Percentiles rank a stretch among this genome's conserved stretches.
Conservation (phyloP, 768 basidiomycete species). For the Boletus reticuloceps region DNA sequence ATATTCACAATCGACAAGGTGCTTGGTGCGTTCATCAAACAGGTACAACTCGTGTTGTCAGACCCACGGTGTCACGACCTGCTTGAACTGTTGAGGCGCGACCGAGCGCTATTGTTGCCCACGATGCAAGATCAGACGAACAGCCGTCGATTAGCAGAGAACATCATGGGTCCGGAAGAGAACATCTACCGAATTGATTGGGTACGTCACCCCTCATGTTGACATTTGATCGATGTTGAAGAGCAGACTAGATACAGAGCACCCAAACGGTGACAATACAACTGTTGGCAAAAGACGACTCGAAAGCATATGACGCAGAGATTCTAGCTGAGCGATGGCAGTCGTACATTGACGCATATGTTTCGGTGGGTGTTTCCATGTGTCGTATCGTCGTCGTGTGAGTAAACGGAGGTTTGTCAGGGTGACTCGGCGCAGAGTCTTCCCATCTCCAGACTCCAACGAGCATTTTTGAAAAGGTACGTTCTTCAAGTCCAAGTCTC, state of each 20-base stretch:
- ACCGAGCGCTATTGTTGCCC: conserved; percentile 54
- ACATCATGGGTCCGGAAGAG: conserved; percentile 70
- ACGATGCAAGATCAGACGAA: conserved; percentile 73
- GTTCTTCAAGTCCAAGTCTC: conserved; percentile 17
- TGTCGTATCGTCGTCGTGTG: not conserved
- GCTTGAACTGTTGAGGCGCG: conserved; percentile 66
- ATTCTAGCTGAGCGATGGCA: conserved; percentile 78
- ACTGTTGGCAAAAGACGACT: conserved; percentile 77
- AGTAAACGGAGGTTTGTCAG: conserved; percentile 33
- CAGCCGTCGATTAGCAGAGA: conserved; percentile 64
- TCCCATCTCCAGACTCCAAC: conserved; percentile 41
- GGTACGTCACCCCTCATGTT: conserved; percentile 41
- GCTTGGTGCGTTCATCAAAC: conserved; percentile 84
- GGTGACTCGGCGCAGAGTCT: conserved; percentile 57
- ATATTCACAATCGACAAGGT: conserved; percentile 95
- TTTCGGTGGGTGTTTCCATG: conserved; percentile 45
- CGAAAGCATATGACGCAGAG: conserved; percentile 71
- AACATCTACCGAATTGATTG: conserved; percentile 80
- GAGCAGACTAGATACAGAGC: conserved; percentile 52
- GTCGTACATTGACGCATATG: conserved; percentile 73
- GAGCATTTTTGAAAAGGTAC: conserved; percentile 69
- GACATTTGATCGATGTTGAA: not conserved
- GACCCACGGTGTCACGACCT: conserved; percentile 73
- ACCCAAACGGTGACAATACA: conserved; percentile 69
- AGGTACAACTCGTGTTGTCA: conserved; percentile 72